These are phyloP conservation scores for Parastagonospora nodorum DNA, from an alignment of 2,329 filamentous ascomycete genomes.

Conservation along the genomic window DNA sequence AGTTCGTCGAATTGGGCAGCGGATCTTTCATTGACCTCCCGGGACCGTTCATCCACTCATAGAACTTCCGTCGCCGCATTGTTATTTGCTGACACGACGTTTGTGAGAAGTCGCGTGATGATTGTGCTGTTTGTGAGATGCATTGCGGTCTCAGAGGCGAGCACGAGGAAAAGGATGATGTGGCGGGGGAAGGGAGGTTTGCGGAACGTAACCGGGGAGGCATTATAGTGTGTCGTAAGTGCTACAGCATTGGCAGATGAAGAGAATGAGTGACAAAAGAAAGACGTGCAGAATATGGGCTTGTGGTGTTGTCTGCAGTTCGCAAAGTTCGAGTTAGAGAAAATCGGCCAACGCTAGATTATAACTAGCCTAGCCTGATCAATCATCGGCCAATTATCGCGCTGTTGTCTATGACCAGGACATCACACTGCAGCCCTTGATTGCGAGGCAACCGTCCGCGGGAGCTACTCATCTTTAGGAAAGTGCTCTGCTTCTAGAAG, in stretches of 20 bases:
- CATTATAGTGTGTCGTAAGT: conserved; percentile 28
- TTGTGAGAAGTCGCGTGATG: conserved; percentile 43
- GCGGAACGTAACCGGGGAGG: conserved; percentile 42
- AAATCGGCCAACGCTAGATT: conserved; percentile 25
- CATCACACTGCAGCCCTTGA: conserved; percentile 19
- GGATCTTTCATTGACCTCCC: conserved; percentile 56
- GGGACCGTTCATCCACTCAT: conserved; percentile 63
- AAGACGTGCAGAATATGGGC: conserved; percentile 11
- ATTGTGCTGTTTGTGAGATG: conserved; percentile 25
- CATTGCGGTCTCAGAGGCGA: conserved; percentile 28
- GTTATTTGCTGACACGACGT: conserved; percentile 50
- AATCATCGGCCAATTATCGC: background rate
- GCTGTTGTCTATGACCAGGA: background rate
- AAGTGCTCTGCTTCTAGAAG: conserved; percentile 34
- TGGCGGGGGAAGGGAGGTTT: conserved; percentile 27
- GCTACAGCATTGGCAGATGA: conserved; percentile 36
- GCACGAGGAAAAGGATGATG: conserved; percentile 20
- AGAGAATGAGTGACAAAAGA: conserved; percentile 9
- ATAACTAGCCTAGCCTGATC: background rate
- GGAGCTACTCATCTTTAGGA: conserved; percentile 20
- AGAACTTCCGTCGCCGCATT: conserved; percentile 60
- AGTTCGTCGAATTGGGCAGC: conserved; percentile 58
- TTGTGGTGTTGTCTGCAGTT: conserved; percentile 18
- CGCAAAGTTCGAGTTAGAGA: conserved; percentile 17
- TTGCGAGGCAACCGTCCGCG: conserved; percentile 11